These are phyloP conservation scores for Fusarium sp. DNA, from an alignment of 2,329 filamentous ascomycete genomes.

Conservation along the genomic window DNA sequence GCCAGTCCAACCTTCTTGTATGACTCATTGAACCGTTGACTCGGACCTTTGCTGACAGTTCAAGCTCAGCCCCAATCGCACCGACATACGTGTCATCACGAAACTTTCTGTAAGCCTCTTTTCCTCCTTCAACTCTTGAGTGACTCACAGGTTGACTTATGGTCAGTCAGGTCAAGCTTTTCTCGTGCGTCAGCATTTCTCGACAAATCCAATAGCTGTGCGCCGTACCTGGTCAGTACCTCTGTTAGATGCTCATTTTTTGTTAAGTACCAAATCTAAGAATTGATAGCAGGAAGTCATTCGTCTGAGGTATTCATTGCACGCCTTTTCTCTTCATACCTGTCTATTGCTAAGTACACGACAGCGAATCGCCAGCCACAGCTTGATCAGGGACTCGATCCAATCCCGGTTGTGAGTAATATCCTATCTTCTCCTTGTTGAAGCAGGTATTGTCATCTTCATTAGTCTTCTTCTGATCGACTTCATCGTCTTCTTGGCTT, in stretches of 20 bases:
- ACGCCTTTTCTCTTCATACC: neutral
- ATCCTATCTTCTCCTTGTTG: too few relatives aligned
- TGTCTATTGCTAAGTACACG: neutral
- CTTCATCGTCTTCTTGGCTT: too few relatives aligned
- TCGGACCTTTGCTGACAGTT: neutral
- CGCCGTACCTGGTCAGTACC: neutral
- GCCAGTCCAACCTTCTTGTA: neutral
- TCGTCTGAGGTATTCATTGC: neutral
- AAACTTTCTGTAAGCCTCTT: neutral
- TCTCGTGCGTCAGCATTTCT: neutral
- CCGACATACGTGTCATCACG: neutral
- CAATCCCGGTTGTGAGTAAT: neutral
- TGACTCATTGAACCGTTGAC: neutral
- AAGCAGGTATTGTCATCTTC: too few relatives aligned
- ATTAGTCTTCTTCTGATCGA: too few relatives aligned
- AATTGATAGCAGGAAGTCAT: neutral
- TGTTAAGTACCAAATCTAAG: fast-evolving
- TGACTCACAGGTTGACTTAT: neutral
- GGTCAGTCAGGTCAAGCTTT: neutral
- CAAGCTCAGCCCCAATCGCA: neutral
- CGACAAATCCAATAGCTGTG: neutral
- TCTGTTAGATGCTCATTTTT: fast-evolving
- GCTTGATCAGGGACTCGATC: fast-evolving
- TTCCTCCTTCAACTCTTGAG: neutral
- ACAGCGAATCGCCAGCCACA: neutral